Evolutionary conservation across 768 basidiomycete species (phyloP), one percentile per base, ranked within the genome.

Genomic region (Psilocybe subaeruginosa): DNA sequence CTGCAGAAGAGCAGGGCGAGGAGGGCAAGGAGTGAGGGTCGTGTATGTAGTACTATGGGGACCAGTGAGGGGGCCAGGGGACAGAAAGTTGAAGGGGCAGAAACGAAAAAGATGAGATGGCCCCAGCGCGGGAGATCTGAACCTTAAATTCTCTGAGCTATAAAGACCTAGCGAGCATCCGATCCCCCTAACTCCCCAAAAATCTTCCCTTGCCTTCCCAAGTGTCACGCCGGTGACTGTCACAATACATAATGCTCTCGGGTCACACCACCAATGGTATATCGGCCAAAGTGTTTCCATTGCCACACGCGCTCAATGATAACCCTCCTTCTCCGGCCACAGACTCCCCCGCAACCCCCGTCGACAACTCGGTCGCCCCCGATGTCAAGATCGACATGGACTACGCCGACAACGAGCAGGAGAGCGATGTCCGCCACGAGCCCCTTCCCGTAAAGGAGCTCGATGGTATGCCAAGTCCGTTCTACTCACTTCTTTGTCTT

Each of bases 91-190:
- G 64, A 68, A 64, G 65, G 60, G 59, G 62, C 62, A 62, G 60
- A 67, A 73, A 69, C 76, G 74, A 70, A 72, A 71, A 73, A 74
- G 73, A 70, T 67, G 67, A 70, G 71, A 73, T 86, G 86, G 86
- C 82, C 87, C 87, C 82, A 86, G 88, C 86, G 85, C 84, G 81
- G 85, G 85, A 86, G 86, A 87, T 86, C 86, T 80, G 88, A 90
- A 90, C 88, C 87, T 90, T 89, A 90, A 87, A 82, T 90, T 83
- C 79, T 78, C 75, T 78, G 79, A 82, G 80, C 85, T 90, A 91
- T 90, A 90, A 90, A 89, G 88, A 85, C 87, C 82, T 85, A 85
- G 82, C 79, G 79, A 80, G 77, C 79, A 80, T 82, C 79, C 77
- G 81, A 83, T 82, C 82, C 80, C 83, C 85, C 87, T 87, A 84